A percentile compares a stretch with the other conserved stretches of the same genome.
These are phyloP conservation scores for Gamarada debralockiae DNA, from an alignment of 495 filamentous ascomycete genomes.

Conservation along the genomic window DNA sequence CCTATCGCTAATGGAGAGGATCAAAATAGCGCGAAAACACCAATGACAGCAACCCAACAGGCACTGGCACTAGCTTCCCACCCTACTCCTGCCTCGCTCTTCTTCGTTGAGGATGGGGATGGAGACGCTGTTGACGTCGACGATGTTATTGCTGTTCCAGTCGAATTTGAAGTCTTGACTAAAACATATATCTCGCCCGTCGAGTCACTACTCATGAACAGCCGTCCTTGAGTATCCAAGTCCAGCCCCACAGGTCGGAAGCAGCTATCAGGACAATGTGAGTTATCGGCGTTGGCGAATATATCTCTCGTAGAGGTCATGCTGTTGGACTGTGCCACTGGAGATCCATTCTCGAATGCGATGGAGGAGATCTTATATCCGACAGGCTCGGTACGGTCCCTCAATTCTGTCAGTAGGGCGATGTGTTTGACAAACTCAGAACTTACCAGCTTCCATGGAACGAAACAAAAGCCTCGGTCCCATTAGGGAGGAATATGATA, in stretches of 20 bases:
- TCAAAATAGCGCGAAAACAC: no score
- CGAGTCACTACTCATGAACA: constrained; percentile 54
- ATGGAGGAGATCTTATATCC: constrained; percentile 54
- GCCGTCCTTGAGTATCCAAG: constrained; percentile 39
- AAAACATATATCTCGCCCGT: constrained; percentile 58
- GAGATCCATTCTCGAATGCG: constrained; percentile 31
- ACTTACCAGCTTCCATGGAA: constrained; percentile 53
- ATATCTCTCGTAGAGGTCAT: constrained; percentile 42
- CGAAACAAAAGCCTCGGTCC: constrained; percentile 39
- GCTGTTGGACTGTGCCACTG: constrained; percentile 36
- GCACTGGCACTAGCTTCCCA: no score
- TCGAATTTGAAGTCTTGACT: constrained; percentile 5
- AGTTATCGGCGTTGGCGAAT: constrained; percentile 42
- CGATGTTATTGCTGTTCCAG: neutral
- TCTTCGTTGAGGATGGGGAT: no score
- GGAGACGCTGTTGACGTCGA: neutral
- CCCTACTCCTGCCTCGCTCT: no score
- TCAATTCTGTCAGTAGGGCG: neutral
- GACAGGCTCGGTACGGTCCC: constrained; percentile 48
- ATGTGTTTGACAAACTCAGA: neutral
- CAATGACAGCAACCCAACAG: no score
- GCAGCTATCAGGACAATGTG: constrained; percentile 43
- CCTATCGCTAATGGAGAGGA: no score
- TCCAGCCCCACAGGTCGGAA: constrained; percentile 54
- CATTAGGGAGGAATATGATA: constrained; percentile 45